Percentiles rank a stretch among this genome's conserved stretches.
phyloP scores from a whole-genome alignment of 495 filamentous ascomycete species.

The Aspergillus cavernicola region DNA sequence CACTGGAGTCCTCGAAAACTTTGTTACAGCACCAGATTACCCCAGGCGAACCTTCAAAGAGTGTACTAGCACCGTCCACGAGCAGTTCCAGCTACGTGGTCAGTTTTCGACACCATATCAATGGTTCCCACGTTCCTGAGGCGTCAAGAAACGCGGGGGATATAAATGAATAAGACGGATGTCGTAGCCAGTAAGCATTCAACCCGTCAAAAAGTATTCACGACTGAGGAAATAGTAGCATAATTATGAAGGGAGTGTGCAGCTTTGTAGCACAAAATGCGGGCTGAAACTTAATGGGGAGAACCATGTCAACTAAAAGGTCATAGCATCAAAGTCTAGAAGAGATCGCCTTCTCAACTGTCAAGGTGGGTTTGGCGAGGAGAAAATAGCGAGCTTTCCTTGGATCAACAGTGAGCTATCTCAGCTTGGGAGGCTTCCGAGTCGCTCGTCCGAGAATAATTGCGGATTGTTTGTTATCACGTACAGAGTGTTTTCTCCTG shows the following conservation, averaged over 20 bases:
- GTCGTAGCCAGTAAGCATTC: background rate
- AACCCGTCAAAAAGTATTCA: background rate
- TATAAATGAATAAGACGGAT: background rate
- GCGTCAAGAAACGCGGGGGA: background rate
- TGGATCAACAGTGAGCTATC: slow-evolving; percentile 2
- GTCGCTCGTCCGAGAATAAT: background rate
- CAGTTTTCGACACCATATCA: background rate
- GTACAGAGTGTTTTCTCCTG: background rate
- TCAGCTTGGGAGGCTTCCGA: background rate
- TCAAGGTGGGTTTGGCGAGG: background rate
- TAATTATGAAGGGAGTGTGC: background rate
- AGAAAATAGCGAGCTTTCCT: background rate
- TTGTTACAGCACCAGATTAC: background rate
- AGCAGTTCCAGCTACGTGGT: background rate
- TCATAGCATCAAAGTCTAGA: slow-evolving; percentile 5
- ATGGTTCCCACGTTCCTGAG: background rate
- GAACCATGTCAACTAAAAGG: background rate
- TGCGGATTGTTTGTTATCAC: slow-evolving; percentile 5
- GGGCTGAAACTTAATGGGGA: slow-evolving; percentile 2
- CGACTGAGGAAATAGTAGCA: slow-evolving; percentile 1
- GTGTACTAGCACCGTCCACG: background rate
- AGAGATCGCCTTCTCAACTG: background rate
- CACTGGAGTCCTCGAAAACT: background rate
- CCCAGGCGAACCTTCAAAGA: background rate
- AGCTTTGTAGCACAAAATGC: slow-evolving; percentile 1